Conservation (phyloP, 345 rosid genomes). For the Gynandropsis gynandra region DNA sequence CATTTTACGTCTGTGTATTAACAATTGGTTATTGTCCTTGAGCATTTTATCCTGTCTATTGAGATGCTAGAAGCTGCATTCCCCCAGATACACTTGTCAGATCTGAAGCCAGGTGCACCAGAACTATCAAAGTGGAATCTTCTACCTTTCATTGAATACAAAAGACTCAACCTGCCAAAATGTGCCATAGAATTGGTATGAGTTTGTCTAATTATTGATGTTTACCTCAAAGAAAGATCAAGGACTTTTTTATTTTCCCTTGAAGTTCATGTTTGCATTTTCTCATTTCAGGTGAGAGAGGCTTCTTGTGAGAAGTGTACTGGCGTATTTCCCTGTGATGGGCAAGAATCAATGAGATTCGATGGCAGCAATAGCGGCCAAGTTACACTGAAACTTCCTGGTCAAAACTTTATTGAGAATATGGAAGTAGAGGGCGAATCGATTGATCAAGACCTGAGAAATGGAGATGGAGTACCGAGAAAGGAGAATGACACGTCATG, state of each 20-base stretch:
- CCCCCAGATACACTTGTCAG: conserved; percentile 20
- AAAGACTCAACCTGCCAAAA: conserved; percentile 22
- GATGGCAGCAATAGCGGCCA: conserved; percentile 12
- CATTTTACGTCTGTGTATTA: not conserved
- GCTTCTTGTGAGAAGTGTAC: conserved; percentile 13
- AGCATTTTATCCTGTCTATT: not conserved
- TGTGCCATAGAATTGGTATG: conserved; percentile 28
- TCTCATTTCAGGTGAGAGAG: conserved; percentile 16
- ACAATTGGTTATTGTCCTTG: not conserved
- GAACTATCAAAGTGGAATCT: conserved; percentile 27
- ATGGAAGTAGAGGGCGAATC: no score
- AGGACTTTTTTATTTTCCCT: conserved; percentile 3
- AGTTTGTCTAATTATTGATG: not conserved
- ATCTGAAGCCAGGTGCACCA: conserved; percentile 26
- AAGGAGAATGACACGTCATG: no score
- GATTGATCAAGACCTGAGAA: no score
- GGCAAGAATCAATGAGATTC: conserved; percentile 1
- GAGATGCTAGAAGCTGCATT: not conserved
- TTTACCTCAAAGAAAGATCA: not conserved
- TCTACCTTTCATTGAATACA: conserved; percentile 17
- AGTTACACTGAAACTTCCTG: conserved; percentile 1
- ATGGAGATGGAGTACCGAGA: no score
- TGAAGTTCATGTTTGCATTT: conserved; percentile 4
- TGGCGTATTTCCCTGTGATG: conserved; percentile 4
- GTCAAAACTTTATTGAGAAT: not conserved